Conservation (phyloP, 2,329 filamentous ascomycete genomes). For the Alternaria ethzedia region DNA sequence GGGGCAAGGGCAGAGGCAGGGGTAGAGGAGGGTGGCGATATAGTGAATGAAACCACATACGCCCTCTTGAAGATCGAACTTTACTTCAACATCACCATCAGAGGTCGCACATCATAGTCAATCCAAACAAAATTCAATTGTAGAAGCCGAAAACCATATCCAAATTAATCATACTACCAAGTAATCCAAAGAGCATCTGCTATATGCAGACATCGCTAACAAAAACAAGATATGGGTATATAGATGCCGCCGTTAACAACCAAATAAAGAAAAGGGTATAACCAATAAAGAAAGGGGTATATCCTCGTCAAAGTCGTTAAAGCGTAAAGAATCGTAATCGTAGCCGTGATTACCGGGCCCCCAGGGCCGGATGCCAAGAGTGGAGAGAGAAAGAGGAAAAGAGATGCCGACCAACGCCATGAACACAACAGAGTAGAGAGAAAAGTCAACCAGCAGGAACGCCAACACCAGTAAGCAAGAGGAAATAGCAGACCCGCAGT, state of each 20-base stretch:
- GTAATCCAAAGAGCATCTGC: neutral
- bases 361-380: conserved; percentile 4
- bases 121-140: neutral
- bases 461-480: neutral
- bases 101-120: neutral
- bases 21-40: neutral
- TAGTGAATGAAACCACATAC: neutral
- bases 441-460: neutral
- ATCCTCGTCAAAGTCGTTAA: conserved; percentile 12
- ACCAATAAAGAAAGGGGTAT: conserved; percentile 9
- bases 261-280: neutral
- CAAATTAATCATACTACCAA: conserved; percentile 1
- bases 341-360: conserved; percentile 11
- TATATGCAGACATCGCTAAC: neutral
- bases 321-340: conserved; percentile 13
- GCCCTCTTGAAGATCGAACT: neutral
- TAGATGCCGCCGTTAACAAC: conserved; percentile 10
- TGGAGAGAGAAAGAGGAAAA: conserved; percentile 1
- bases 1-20: neutral
- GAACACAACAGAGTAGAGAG: neutral
- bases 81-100: neutral
- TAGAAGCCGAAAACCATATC: conserved; percentile 1
- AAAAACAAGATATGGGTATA: conserved; percentile 12
- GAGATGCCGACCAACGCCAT: neutral
- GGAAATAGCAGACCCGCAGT: neutral